phyloP scores from a whole-genome alignment of 2,329 filamentous ascomycete species.

The Chaetomiaceae sp. region DNA sequence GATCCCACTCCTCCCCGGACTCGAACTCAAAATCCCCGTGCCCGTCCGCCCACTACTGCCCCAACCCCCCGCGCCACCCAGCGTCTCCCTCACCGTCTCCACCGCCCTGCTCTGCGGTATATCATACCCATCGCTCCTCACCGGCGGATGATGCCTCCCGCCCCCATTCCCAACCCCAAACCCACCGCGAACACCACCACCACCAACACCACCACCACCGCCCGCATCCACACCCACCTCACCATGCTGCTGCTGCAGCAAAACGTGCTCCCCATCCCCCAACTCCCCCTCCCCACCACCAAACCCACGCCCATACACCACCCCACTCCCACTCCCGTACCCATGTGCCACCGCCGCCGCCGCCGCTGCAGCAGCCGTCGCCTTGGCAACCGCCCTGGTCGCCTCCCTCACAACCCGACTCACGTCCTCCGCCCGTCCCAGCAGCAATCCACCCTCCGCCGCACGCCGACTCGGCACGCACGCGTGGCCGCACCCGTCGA shows the following conservation, averaged over 20 bases:
- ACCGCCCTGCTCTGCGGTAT: constrained; percentile 55
- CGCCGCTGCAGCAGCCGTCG: constrained; percentile 13
- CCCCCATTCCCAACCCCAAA: too few species aligned
- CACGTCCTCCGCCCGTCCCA: constrained; percentile 46
- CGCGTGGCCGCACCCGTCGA: constrained; percentile 60
- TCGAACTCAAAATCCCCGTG: constrained; percentile 43
- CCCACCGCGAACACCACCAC: neutral
- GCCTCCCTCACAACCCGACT: constrained; percentile 41
- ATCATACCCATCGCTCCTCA: constrained; percentile 47
- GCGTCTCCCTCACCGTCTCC: constrained; percentile 50
- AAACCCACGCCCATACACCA: too few species aligned
- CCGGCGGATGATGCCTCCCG: constrained; percentile 12
- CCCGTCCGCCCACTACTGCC: constrained; percentile 19
- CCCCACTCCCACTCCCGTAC: too few species aligned
- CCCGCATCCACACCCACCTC: neutral
- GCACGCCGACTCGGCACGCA: constrained; percentile 54
- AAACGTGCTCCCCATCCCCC: too few species aligned
- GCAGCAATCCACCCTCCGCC: constrained; percentile 40
- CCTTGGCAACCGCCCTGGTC: constrained; percentile 18
- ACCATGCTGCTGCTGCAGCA: neutral
- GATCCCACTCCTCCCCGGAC: constrained; percentile 36
- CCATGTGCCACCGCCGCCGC: constrained; percentile 5
- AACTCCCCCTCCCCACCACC: constrained; percentile 6
- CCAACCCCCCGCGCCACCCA: constrained; percentile 24
- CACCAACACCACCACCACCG: neutral